phyloP scores from a whole-genome alignment of 495 filamentous ascomycete species.

The Hypoxylon lienhwacheense region DNA sequence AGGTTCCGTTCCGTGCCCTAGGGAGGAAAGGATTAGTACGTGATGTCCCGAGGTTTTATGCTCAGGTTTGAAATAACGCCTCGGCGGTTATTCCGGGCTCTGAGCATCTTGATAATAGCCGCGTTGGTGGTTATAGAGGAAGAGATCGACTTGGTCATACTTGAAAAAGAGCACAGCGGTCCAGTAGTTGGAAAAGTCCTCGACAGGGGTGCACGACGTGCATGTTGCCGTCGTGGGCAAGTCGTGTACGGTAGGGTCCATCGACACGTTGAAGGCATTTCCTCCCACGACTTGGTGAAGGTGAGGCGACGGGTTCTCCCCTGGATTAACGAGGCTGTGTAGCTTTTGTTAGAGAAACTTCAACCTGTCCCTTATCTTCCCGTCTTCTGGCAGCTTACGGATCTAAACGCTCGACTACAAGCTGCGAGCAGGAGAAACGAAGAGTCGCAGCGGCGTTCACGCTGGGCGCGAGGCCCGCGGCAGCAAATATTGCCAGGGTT shows the following conservation, averaged over 20 bases:
- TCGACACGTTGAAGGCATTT: conserved; percentile 42
- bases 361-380: not conserved
- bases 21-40: conserved; percentile 26
- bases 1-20: conserved; percentile 45
- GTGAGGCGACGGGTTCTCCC: conserved; percentile 36
- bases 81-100: not conserved
- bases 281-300: conserved; percentile 44
- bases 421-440: conserved; percentile 50
- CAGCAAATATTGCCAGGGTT: conserved; percentile 35
- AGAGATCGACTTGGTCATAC: too few relatives aligned
- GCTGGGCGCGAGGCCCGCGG: conserved; percentile 33
- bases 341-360: conserved; percentile 10
- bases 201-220: conserved; percentile 39
- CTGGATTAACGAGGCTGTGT: conserved; percentile 42
- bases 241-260: conserved; percentile 39
- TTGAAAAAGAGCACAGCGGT: conserved; percentile 47
- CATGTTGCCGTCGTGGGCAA: conserved; percentile 40
- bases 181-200: conserved; percentile 49
- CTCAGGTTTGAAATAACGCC: not conserved
- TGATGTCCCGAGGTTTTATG: not conserved
- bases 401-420: conserved; percentile 51
- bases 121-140: too few relatives aligned
- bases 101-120: too few relatives aligned
- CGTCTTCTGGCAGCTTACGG: conserved; percentile 32
- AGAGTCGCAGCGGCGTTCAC: conserved; percentile 43